Evolutionary conservation across 2,329 filamentous ascomycete species (phyloP).

Genomic region (Colletotrichum shisoi): DNA sequence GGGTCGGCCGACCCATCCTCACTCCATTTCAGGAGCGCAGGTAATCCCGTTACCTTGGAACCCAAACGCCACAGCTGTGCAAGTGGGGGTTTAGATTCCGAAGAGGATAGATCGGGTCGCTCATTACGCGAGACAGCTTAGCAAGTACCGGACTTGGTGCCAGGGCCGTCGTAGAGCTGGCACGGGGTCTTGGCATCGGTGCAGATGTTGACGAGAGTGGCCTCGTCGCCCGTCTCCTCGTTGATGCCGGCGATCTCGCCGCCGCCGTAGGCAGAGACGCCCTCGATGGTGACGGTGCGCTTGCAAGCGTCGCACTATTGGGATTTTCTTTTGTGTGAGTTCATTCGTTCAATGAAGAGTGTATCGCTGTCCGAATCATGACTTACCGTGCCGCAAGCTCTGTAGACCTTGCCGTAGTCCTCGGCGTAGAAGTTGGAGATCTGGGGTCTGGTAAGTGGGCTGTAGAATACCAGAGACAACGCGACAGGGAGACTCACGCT

Average conservation of each 20-base stretch:
- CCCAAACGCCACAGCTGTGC: too few species aligned
- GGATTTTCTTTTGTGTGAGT: neutral
- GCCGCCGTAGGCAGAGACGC: slow-evolving; percentile 50
- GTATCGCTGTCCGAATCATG: too few species aligned
- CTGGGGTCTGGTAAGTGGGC: neutral
- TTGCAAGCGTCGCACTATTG: slow-evolving; percentile 44
- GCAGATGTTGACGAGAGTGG: slow-evolving; percentile 44
- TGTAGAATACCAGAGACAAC: too few species aligned
- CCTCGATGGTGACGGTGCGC: slow-evolving; percentile 56
- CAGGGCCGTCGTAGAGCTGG: slow-evolving; percentile 45
- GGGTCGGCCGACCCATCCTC: slow-evolving; percentile 7
- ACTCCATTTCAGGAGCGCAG: neutral
- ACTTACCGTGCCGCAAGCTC: slow-evolving; percentile 35
- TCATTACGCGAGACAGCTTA: slow-evolving; percentile 7
- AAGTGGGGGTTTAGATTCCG: neutral
- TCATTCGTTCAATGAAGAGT: too few species aligned
- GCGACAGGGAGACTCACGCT: slow-evolving; percentile 39
- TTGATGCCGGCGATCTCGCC: slow-evolving; percentile 55
- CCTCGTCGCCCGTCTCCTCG: slow-evolving; percentile 51
- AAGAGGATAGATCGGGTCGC: neutral
- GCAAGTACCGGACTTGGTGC: slow-evolving; percentile 42
- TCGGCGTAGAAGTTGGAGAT: slow-evolving; percentile 54
- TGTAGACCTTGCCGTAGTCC: slow-evolving; percentile 58
- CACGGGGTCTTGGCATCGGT: slow-evolving; percentile 43
- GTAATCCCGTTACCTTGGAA: neutral